Evolutionary conservation across 148 eudicot genomes (phyloP).

Genomic region (Mesembryanthemum crystallinum): DNA sequence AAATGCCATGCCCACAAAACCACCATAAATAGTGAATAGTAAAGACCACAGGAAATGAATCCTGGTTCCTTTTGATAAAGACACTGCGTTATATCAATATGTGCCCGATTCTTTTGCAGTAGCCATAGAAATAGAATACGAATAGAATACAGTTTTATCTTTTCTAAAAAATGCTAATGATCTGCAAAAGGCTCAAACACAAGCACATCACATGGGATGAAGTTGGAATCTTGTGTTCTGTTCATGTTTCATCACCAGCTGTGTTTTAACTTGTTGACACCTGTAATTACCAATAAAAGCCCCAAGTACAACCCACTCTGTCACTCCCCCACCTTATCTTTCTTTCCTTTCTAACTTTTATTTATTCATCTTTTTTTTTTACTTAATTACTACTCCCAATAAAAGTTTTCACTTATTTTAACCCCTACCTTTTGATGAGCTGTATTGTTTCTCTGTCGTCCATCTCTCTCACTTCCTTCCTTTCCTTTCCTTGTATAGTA

Average conservation of each 20-base stretch:
- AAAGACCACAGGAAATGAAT: constrained; percentile 5
- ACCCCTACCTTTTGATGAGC: no score
- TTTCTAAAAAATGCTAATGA: not conserved
- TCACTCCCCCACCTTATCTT: not conserved
- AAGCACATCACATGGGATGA: constrained; percentile 19
- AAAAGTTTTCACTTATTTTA: no score
- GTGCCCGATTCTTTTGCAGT: not conserved
- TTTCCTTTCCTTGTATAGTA: constrained; percentile 10
- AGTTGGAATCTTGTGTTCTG: constrained; percentile 5
- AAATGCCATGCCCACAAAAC: not conserved
- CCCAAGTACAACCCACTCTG: no score
- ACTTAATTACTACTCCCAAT: no score
- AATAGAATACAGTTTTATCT: not conserved
- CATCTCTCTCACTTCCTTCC: no score
- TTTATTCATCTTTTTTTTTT: no score
- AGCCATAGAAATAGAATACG: constrained; percentile 13
- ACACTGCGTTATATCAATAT: not conserved
- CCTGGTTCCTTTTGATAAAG: not conserved
- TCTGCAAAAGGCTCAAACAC: no score
- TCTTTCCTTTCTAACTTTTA: not conserved
- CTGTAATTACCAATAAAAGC: no score
- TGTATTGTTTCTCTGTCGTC: no score
- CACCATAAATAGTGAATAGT: constrained; percentile 7
- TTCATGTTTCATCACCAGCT: not conserved
- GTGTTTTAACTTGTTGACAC: no score